Base-by-base conservation (phyloP, 2,329 filamentous ascomycete genomes). In the Plenodomus lindquistii region DNA sequence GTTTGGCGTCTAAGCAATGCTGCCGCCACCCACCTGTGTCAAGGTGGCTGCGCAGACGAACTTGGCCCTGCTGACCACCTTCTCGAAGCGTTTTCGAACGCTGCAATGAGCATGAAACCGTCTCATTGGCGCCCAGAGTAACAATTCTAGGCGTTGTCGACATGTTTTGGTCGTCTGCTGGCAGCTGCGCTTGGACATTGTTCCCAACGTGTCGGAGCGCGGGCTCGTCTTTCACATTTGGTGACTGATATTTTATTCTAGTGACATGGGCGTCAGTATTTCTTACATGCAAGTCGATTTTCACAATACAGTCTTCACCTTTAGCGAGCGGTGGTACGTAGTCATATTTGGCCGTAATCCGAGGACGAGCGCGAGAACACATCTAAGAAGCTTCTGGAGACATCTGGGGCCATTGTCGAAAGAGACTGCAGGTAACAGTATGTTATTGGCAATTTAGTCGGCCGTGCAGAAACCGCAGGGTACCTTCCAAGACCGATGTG, bases 11-110 rank as follows among this genome's bases (percentile, higher is more conserved):
- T 10, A 10, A 5, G 22, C 5, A 24, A 24, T 5, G 22, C 22
- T 10, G 22, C 22, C 22, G 10, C 6, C 22, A 5, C 6, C 22
- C 22, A 24, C 6, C 22, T 10, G 22, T 10, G 6, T 10, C 22
- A 24, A 24, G 27, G 6, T 13, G 4, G 6, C 9, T 13, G 27
- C 11, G 11, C 6, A 31, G 11, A 31, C 16, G 37, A 17, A 38
- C 24, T 11, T 19, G 8, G 27, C 11, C 7, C 40, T 42, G 20
- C 27, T 31, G 40, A n/a, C 19, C 16, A 21, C 40, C 17, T 42
- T 42, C 27, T 42, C 27, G 40, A 42, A 42, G 40, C 18, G 15
- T 21, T 22, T n/a, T 42, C 27, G 40, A 42, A 35, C 15, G 15
- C 27, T 15, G 24, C 38, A 24, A 41, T 34, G 24, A 41, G 48